Evolutionary conservation across 345 rosid genomes (phyloP), one percentile per base, ranked within the genome.

Genomic region (Citrus inodora): DNA sequence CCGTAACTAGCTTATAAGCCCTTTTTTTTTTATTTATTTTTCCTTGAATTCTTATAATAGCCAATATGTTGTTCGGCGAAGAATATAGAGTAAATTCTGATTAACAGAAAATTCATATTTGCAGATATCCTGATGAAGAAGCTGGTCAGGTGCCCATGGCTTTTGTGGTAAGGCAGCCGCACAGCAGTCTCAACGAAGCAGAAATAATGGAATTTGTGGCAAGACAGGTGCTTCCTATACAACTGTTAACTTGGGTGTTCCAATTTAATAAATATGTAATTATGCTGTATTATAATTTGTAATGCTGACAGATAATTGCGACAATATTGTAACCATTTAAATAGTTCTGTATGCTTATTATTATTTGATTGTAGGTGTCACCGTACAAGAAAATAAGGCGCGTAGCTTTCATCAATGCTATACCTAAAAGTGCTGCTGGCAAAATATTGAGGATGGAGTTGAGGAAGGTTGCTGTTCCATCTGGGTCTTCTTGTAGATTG

Each of bases 61-160:
- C 6, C 13, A 27, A 4, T 61, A 1, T 46, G 65, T 10, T 25
- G 13, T 3, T n/a, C 63, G 4, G 13, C 10, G 24, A n/a, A 9
- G 25, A 59, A 59, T 24, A 59, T 2, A 59, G 63, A 40, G 25
- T 11, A 69, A 69, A 69, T 24, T 69, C 28, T 42, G 33, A 69
- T 13, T 14, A 19, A 71, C 17, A 27, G 28, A 5, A 56, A 30
- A 46, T 46, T 46, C 17, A 46, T 46, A 13, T 46, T 28, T 37
- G 69, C 80, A 86, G 89, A 35, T 84, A 80, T 46, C 86, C 87
- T 6, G 87, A 84, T 70, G 84, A 86, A 74, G 84, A 82, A 38
- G 84, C 84, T 56, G 86, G 87, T 11, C 37, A 84, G 37, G 75
- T 86, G 32, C 89, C 87, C 3, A 71, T 86, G 79, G 89, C 86